phyloP scores from a whole-genome alignment of 1,139 yeast genomes.

The Saccharomyces hybrid region DNA sequence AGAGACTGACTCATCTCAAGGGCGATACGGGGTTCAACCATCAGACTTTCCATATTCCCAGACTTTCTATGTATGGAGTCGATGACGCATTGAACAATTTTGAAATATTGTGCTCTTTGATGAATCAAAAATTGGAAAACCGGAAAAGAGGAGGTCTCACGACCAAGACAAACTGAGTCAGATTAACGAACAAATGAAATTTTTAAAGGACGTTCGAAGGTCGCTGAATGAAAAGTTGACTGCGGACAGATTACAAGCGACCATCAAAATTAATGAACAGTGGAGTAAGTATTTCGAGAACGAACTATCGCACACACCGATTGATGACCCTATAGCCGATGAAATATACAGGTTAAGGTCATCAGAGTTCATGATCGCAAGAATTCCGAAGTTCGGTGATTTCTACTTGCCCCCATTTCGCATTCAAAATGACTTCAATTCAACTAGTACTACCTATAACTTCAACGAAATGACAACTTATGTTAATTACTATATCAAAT shows the following conservation, averaged over 20 bases:
- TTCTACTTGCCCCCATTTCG: conserved; percentile 28
- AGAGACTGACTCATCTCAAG: conserved; percentile 21
- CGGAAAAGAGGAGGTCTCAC: conserved; percentile 3
- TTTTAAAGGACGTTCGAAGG: conserved; percentile 16
- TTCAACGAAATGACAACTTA: conserved; percentile 3
- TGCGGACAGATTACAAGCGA: background rate
- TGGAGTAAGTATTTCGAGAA: conserved; percentile 25
- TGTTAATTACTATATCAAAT: background rate
- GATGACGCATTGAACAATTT: conserved; percentile 14
- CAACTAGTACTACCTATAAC: conserved; percentile 11
- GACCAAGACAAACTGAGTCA: background rate
- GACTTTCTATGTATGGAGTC: conserved; percentile 21
- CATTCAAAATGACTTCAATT: conserved; percentile 6
- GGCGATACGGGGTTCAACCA: conserved; percentile 25
- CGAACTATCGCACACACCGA: conserved; percentile 25
- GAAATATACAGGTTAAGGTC: conserved; percentile 24
- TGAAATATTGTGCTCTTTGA: background rate
- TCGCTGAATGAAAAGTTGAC: conserved; percentile 6
- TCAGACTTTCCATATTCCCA: conserved; percentile 23
- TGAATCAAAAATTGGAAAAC: conserved; percentile 1
- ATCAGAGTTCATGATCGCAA: conserved; percentile 27
- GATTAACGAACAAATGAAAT: conserved; percentile 10
- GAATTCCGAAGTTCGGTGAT: conserved; percentile 29
- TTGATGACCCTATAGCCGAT: conserved; percentile 25
- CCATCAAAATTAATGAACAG: conserved; percentile 5